Percentiles rank a stretch among this genome's conserved stretches.
phyloP scores from a whole-genome alignment of 2,329 filamentous ascomycete genomes.

The Talaromyces sp. region DNA sequence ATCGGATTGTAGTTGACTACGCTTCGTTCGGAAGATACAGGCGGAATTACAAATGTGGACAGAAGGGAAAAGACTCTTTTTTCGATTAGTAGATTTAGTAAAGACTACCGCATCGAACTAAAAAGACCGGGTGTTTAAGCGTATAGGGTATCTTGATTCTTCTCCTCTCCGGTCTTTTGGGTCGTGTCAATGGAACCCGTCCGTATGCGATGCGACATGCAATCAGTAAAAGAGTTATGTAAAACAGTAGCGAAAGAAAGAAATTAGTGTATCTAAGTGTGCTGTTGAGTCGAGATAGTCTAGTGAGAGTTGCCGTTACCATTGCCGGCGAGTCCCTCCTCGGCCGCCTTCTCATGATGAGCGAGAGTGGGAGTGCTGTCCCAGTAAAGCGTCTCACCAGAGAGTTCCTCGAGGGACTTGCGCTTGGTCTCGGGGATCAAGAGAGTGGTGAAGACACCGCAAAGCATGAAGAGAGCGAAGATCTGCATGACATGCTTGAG shows the following conservation, averaged over 20 bases:
- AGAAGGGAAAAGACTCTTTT: not conserved
- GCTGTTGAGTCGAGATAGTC: not conserved
- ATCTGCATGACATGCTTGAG: constrained; percentile 74
- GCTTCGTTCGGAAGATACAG: not conserved
- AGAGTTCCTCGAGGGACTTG: constrained; percentile 68
- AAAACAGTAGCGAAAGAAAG: constrained; percentile 2
- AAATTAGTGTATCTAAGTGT: not conserved
- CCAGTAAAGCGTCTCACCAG: constrained; percentile 64
- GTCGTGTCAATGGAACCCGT: not conserved
- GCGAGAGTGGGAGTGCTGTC: constrained; percentile 42
- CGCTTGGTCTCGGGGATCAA: constrained; percentile 77
- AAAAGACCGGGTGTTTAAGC: not conserved
- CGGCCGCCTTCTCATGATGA: constrained; percentile 12
- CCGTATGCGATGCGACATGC: not conserved
- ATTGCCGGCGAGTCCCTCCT: constrained; percentile 16
- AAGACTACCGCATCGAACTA: not conserved
- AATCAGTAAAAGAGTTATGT: not conserved
- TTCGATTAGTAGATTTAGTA: not conserved
- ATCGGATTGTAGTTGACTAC: not conserved
- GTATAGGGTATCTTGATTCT: constrained; percentile 1
- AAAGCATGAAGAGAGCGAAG: constrained; percentile 77
- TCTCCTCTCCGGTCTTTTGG: not conserved
- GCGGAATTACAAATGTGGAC: not conserved
- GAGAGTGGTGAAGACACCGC: constrained; percentile 65
- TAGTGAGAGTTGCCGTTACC: constrained; percentile 13